Evolutionary conservation across 176 grass and related monocot genomes (phyloP), one percentile per base, ranked within the genome.

Genomic region (Bromus sterilis): DNA sequence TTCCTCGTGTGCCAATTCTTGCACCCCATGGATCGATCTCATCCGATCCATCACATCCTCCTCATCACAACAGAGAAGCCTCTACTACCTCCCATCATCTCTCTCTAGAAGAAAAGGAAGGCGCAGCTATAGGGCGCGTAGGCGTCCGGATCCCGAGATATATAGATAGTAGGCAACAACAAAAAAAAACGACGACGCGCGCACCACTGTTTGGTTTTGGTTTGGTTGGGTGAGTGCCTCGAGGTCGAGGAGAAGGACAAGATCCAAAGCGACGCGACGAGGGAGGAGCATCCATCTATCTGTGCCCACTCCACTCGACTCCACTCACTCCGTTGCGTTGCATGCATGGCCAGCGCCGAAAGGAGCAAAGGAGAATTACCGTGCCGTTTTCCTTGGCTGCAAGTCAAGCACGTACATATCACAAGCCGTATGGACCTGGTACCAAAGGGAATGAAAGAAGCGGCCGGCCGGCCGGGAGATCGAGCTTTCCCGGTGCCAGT

Each of bases 61-160:
- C 0, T 11, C 62, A 1, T 46, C 42, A 21, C 28, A 55, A 21
- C 3, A 8, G 40, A 39, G 68, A 80, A 56, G 77, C 67, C 15
- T 56, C 77, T 42, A 24, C 30, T 6, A 18, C 69, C 30, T 2
- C 41, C 5, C 2, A 4, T 36, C 6, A 1, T 68, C 31, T 61
- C 75, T 15, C 66, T 80, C 84, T 80, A 75, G 84, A 76, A 67
- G 83, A 81, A 81, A 67, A 66, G 14, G 57, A 86, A 21, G 34
- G 35, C 74, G 11, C 74, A 18, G 31, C 31, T 16, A n/a, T n/a
- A n/a, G n/a, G n/a, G n/a, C n/a, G n/a, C n/a, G n/a, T n/a, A n/a
- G n/a, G n/a, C n/a, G n/a, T n/a, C n/a, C n/a, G n/a, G n/a, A n/a
- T n/a, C n/a, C n/a, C n/a, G n/a, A n/a, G n/a, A n/a, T n/a, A n/a